A percentile compares a stretch with the other conserved stretches of the same genome.
Evolutionary conservation across 345 rosid genomes (phyloP).

Genomic region (Lumnitzera racemosa): DNA sequence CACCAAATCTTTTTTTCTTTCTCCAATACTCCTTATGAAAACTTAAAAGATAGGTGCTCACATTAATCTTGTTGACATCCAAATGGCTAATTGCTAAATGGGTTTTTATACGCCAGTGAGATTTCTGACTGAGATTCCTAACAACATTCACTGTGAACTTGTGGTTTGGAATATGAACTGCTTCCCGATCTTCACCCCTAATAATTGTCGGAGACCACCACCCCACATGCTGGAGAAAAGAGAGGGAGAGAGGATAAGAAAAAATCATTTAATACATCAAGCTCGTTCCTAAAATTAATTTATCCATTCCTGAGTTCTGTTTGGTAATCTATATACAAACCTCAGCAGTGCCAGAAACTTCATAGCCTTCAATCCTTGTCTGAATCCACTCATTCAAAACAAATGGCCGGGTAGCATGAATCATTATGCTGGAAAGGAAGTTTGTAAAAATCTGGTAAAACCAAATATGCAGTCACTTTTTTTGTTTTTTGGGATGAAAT

Average conservation of each 20-base stretch:
- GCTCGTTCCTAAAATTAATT: too few relatives aligned
- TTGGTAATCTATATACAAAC: conserved; percentile 29
- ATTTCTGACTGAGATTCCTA: conserved; percentile 91
- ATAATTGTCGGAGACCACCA: conserved; percentile 98
- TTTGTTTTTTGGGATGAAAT: too few relatives aligned
- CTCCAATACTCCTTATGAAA: too few relatives aligned
- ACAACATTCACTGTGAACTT: conserved; percentile 76
- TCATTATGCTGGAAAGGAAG: conserved; percentile 88
- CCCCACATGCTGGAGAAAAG: conserved; percentile 63
- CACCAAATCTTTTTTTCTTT: not conserved
- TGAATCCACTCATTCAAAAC: conserved; percentile 88
- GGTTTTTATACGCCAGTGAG: conserved; percentile 95
- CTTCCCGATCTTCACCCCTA: conserved; percentile 96
- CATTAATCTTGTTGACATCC: conserved; percentile 77
- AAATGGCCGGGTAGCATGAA: conserved; percentile 89
- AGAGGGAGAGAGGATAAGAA: not conserved
- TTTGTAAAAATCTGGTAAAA: conserved; percentile 72
- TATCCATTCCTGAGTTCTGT: not conserved
- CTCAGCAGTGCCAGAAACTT: conserved; percentile 99
- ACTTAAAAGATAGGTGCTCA: conserved; percentile 25
- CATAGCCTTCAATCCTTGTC: conserved; percentile 86
- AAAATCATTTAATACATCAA: not conserved
- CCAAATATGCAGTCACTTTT: too few relatives aligned
- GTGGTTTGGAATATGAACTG: conserved; percentile 94
- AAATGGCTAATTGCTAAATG: conserved; percentile 83